Base-by-base conservation (phyloP, 208 protist genomes). In the Acanthamoeba healyi region DNA sequence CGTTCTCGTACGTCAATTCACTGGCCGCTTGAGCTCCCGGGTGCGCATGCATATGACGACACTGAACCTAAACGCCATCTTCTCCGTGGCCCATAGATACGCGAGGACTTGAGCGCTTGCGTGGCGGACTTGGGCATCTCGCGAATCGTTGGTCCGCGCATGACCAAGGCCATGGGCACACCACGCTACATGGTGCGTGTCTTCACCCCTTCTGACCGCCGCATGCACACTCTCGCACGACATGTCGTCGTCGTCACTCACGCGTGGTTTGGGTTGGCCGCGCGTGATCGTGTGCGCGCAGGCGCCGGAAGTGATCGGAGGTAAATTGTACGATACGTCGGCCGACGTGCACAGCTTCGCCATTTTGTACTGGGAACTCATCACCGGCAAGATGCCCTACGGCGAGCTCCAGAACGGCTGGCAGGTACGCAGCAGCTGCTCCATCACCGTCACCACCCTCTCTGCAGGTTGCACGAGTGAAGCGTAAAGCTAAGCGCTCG, bases 151-250 rank as follows among this genome's bases (percentile, higher is more conserved):
- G 86, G 86, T 24, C 86, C 86, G 24, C 92, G 44, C 9, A 92
- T 92, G 86, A 92, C 86, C 51, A 92, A 92, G 58, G 86, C 86
- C 29, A 65, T 92, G 86, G 86, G 86, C 7, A 92, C 86, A 6
- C 86, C 86, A 22, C 86, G 86, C 38, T 92, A 92, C 40, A 92
- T 92, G 70, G n/a, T n/a, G n/a, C n/a, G n/a, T n/a, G n/a, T n/a
- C n/a, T n/a, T n/a, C n/a, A n/a, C n/a, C n/a, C n/a, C n/a, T n/a
- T n/a, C n/a, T n/a, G n/a, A n/a, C n/a, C n/a, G n/a, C n/a, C n/a
- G n/a, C n/a, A n/a, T n/a, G n/a, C n/a, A n/a, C n/a, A n/a, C n/a
- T n/a, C n/a, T n/a, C n/a, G n/a, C n/a, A n/a, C n/a, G n/a, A n/a
- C n/a, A n/a, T n/a, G n/a, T n/a, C n/a, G n/a, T n/a, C n/a, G n/a